Evolutionary conservation across 345 rosid species (phyloP), one percentile per base, ranked within the genome.

Genomic region (Adansonia digitata): DNA sequence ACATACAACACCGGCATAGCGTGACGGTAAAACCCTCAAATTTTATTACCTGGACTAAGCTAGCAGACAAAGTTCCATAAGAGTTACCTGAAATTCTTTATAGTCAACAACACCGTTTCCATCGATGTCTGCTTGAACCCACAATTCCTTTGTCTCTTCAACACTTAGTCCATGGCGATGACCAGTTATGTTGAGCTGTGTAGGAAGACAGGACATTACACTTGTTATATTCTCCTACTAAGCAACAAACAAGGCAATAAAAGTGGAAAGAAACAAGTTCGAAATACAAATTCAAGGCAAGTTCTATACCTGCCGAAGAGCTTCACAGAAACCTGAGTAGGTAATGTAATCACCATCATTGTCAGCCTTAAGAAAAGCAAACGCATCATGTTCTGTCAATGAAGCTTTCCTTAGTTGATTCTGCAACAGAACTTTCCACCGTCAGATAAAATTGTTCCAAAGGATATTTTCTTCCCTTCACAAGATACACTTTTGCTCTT

Each of bases 151-250:
- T 13, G 79, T 90, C 87, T 94, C 97, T 79, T 92, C 89, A 42
- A 74, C 87, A 37, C 84, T 86, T 31, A 92, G 95, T 52, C 97
- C 98, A 61, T 90, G 80, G 73, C 78, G 63, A 22, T 88, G 92
- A 77, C 92, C 97, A 5, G 90, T 88, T 80, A 92, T 80, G 56
- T 90, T 85, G 64, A 94, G 92, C 98, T 92, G 89, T 92, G 89
- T 43, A 45, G 8, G 73, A 68, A 55, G 65, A 77, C 57, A 57
- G 59, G 65, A 57, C 75, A 70, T 7, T 52, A 46, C 40, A 22
- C 2, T 51, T 5, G 15, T 64, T 65, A 22, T 12, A 40, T 20
- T 17, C 34, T 46, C 49, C 37, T 60, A 70, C 61, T 8, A 18
- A 51, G 46, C 43, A 35, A 73, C 52, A 68, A 74, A 26, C 5